Evolutionary conservation across 176 grass and related monocot genomes (phyloP), one percentile per base, ranked within the genome.

Genomic region (Zoysia pacifica): DNA sequence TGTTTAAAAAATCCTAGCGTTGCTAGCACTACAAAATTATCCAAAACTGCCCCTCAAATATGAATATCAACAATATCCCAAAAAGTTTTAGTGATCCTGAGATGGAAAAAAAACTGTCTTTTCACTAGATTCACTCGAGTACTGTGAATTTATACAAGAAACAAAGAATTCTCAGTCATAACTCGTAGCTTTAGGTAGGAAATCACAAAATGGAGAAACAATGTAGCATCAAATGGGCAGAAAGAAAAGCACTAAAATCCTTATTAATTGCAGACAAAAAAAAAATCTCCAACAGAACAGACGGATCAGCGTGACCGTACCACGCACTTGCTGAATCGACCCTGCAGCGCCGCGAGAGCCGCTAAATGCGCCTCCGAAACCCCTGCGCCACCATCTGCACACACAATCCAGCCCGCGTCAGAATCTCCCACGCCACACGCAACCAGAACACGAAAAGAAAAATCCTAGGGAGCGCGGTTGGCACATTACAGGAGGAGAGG

Each of bases 261-360:
- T 36, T 79, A 66, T 35, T 28, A 66, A 6, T 20, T n/a, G 45
- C 56, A 20, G 56, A 20, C 7, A 53, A 35, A 78, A 56, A 4
- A 69, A 4, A 69, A 65, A 53, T 2, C 20, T 62, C 20, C 59
- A 20, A 9, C 5, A 83, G 37, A 1, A 14, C 5, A 35, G 47
- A 11, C 16, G 55, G 62, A 83, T 82, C 49, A 46, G 63, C n/a
- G 44, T 2, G 48, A n/a, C 73, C 92, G 70, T 77, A 98, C 95
- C 88, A 98, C 95, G 67, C 95, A 98, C 86, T 93, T 91, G 86
- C 79, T 83, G 76, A 98, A 94, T 62, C 86, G 39, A 48, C 62
- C 74, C 80, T 90, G 92, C 39, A 98, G 81, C 73, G 81, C 81
- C 19, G 74, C 76, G 53, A 98, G 81, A 51, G 92, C 88, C 43